Base-by-base conservation (phyloP, 805 yeast genomes). In the Saccharomycopsis capsularis region DNA sequence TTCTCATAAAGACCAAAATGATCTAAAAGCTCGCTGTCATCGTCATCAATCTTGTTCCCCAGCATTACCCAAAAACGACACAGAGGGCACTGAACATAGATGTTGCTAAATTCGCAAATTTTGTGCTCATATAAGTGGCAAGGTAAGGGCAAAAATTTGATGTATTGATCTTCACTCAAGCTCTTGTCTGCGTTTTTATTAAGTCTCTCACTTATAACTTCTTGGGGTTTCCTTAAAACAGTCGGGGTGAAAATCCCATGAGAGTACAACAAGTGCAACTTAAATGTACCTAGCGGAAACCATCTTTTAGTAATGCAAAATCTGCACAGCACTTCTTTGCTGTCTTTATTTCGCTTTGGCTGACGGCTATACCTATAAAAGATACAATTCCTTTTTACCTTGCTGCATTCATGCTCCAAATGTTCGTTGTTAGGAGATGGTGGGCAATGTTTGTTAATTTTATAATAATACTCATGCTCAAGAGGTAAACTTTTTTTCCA, bases 281-380 rank as follows among this genome's bases (percentile, higher is more conserved):
- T 23, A 62, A 62, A n/a, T 37, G 49, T 34, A 53, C 50, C 44
- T 35, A 50, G 39, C 49, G 52, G 44, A 47, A 57, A 13, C 58
- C 62, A 23, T 46, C 56, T 19, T 50, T 50, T 22, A n/a, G 18
- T 24, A 3, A 15, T 19, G 35, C 55, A 52, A 30, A 41, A 48
- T 4, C 42, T 37, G 40, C 52, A 48, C 32, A 48, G 16, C 18
- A 46, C 37, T 32, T 49, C 46, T 29, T n/a, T 19, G 21, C 19
- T 30, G 21, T 39, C 39, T 46, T 46, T 34, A 4, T 18, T 11
- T 11, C 38, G 21, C 21, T n/a, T 35, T n/a, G 35, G 24, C 3
- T 21, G 22, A 16, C 48, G 27, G 21, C 37, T 38, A 15, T 23
- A 46, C 23, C 36, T 21, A 39, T 39, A 45, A 22, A 22, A 27